Base-by-base conservation (phyloP, 345 rosid genomes). In the Murraya koenigii region DNA sequence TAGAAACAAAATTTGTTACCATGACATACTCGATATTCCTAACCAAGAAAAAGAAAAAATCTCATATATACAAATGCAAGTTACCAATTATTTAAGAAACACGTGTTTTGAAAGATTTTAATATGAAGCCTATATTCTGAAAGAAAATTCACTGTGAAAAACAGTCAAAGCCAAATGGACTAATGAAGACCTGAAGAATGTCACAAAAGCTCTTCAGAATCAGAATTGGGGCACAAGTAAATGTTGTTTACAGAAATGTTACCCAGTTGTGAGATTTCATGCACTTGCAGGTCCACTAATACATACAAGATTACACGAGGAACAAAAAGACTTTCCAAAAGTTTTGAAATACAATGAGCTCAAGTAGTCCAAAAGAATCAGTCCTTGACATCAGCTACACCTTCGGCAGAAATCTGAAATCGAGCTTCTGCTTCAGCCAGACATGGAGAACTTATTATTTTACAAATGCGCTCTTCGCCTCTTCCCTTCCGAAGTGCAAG, bases 381-480 rank as follows among this genome's bases (percentile, higher is more conserved):
- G 41, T 94, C 98, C 80, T 94, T 94, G 72, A 88, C 93, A 80
- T 94, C 99, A 74, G 86, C 83, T 56, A 95, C 98, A 69, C 98
- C 99, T 78, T 92, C 98, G 17, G 91, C 49, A 32, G 94, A 86
- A 77, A 96, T 86, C 80, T 96, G 98, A 83, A 96, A 96, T 35
- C 97, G 85, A 49, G 98, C 99, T 80, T 96, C 97, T 0, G 97
- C 98, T 83, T 96, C 99, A 0, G 97, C 91, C 82, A 92, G 80
- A 76, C 98, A 96, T 69, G 97, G 98, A 14, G 99, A 96, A 82
- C 99, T 94, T 80, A 96, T 92, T 71, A 96, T 97, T 85, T 96
- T 94, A 84, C 99, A 96, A 66, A 96, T 94, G 47, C 97, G 91
- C 82, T 96, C 98, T 82, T 96, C 97, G 41, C 89, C 99, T 86